Evolutionary conservation across 2,329 filamentous ascomycete species (phyloP).

Genomic region (Microdochium paspali): DNA sequence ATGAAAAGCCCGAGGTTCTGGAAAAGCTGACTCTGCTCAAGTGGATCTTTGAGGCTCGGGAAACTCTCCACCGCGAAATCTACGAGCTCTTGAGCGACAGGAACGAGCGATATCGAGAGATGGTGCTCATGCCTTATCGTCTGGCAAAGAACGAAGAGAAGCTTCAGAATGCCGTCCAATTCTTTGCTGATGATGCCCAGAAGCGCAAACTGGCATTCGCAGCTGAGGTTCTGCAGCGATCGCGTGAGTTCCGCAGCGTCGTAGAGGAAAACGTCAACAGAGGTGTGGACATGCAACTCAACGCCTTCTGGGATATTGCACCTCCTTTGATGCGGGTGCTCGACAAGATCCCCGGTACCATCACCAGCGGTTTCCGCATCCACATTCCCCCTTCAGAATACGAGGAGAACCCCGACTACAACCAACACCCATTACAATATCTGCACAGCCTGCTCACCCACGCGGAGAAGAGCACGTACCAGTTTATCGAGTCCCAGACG

Average conservation of each 20-base stretch:
- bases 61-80: slow-evolving; percentile 73
- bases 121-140: slow-evolving; percentile 74
- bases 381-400: slow-evolving; percentile 72
- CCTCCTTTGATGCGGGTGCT: slow-evolving; percentile 70
- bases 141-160: slow-evolving; percentile 71
- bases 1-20: slow-evolving; percentile 85
- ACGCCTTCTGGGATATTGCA: slow-evolving; percentile 96
- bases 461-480: slow-evolving; percentile 85
- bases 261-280: slow-evolving; percentile 78
- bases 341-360: slow-evolving; percentile 62
- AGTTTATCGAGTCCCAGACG: slow-evolving; percentile 92
- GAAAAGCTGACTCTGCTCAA: slow-evolving; percentile 93
- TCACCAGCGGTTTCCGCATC: slow-evolving; percentile 52
- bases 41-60: slow-evolving; percentile 94
- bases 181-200: slow-evolving; percentile 71
- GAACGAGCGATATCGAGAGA: slow-evolving; percentile 75
- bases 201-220: slow-evolving; percentile 65
- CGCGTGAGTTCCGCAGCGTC: slow-evolving; percentile 66
- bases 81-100: slow-evolving; percentile 79
- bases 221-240: slow-evolving; percentile 61
- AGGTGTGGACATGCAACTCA: slow-evolving; percentile 84
- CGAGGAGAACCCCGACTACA: slow-evolving; percentile 77
- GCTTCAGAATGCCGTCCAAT: slow-evolving; percentile 65
- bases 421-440: slow-evolving; percentile 78
- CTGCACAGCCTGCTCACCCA: slow-evolving; percentile 78